A percentile compares a stretch with the other conserved stretches of the same genome.
These are phyloP conservation scores for Colletotrichum tanaceti DNA, from an alignment of 2,329 filamentous ascomycete species.

Conservation along the genomic window DNA sequence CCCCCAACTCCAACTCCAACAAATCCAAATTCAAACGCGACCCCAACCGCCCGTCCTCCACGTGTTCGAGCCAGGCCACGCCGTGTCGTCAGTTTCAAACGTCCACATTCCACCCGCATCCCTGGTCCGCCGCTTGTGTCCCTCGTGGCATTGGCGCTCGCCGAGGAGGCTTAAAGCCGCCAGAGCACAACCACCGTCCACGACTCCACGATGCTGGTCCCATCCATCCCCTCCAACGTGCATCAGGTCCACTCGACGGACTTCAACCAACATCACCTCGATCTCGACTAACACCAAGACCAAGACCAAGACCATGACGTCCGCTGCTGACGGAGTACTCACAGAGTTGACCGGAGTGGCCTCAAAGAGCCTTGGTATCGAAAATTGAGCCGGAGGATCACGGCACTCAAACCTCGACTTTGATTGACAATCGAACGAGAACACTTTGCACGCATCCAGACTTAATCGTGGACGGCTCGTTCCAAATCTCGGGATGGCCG, in stretches of 20 bases:
- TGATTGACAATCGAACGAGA: neutral
- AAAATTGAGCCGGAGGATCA: no score
- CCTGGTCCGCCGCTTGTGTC: neutral
- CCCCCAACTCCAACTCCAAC: constrained; percentile 2
- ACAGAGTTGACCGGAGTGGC: constrained; percentile 1
- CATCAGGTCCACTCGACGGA: neutral
- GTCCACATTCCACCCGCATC: neutral
- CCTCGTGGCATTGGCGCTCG: constrained; percentile 16
- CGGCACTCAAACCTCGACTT: neutral
- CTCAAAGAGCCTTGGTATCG: neutral
- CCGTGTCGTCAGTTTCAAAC: neutral
- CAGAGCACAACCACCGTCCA: neutral
- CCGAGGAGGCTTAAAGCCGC: constrained; percentile 12
- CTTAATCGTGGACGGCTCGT: neutral
- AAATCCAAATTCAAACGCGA: constrained; percentile 9
- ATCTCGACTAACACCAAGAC: no score
- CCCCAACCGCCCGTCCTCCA: constrained; percentile 13
- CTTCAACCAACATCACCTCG: no score
- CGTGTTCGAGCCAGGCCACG: constrained; percentile 1
- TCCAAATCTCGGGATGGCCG: constrained; percentile 14
- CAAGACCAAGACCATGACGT: neutral
- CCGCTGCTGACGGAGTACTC: neutral
- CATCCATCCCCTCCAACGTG: neutral
- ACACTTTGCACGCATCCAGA: neutral
- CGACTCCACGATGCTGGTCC: neutral